These are phyloP conservation scores for Aspergillus alliaceus DNA, from an alignment of 2,329 filamentous ascomycete species.

Conservation along the genomic window DNA sequence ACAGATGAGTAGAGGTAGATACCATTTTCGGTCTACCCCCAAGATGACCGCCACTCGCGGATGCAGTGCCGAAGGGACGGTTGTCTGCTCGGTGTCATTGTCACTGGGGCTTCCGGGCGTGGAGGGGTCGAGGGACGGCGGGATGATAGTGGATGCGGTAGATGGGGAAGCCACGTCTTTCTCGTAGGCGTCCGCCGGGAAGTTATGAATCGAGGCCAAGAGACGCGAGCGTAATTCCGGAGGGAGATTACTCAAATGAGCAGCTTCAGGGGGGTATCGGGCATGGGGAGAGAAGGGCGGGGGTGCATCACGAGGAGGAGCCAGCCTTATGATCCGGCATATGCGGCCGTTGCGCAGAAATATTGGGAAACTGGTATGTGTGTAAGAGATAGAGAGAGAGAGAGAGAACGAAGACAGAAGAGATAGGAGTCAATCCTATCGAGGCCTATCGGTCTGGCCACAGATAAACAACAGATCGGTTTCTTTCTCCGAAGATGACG, in stretches of 20 bases:
- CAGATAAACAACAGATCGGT: neutral
- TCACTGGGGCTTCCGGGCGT: slow-evolving; percentile 27
- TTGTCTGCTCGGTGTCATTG: slow-evolving; percentile 30
- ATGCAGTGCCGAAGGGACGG: slow-evolving; percentile 54
- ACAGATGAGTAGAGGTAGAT: slow-evolving; percentile 70
- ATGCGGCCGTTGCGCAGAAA: slow-evolving; percentile 33
- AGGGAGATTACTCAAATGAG: slow-evolving; percentile 24
- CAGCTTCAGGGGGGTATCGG: slow-evolving; percentile 25
- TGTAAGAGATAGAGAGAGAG: neutral
- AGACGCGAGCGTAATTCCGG: slow-evolving; percentile 10
- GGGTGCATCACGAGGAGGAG: slow-evolving; percentile 40
- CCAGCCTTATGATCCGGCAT: slow-evolving; percentile 42
- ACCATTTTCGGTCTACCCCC: slow-evolving; percentile 71
- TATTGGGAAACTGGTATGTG: neutral
- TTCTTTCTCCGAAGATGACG: neutral
- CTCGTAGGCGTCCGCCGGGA: slow-evolving; percentile 18
- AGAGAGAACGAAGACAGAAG: neutral
- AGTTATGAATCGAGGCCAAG: slow-evolving; percentile 11
- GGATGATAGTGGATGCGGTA: slow-evolving; percentile 24
- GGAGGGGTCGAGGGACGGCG: slow-evolving; percentile 31
- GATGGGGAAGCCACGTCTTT: slow-evolving; percentile 34
- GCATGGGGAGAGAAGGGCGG: slow-evolving; percentile 31
- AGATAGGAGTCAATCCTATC: neutral
- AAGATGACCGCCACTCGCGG: slow-evolving; percentile 77
- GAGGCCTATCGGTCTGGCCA: neutral